Base-by-base conservation (phyloP, 495 filamentous ascomycete species). In the Aspergillus indologenus region DNA sequence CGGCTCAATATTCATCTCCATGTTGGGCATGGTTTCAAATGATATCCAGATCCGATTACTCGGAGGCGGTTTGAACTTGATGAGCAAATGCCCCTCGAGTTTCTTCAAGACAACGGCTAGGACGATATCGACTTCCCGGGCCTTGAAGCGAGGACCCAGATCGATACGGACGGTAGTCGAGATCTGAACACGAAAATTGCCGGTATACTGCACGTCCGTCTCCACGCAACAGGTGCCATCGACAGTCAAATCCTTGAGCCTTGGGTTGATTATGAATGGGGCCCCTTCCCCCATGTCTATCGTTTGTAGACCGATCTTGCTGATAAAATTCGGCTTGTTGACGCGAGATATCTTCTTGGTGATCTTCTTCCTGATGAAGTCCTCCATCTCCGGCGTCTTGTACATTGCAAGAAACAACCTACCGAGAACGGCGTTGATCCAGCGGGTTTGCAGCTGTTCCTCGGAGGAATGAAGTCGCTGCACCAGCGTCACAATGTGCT, bases 311-410 rank as follows among this genome's bases (percentile, higher is more conserved):
- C 81, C 83, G 50, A 98, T 85, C 55, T 85, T 84, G 56, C 88
- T 91, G 40, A 98, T 83, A 59, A 98, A 96, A 11, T 88, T 86
- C 0, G 94, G 94, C 62, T 91, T 92, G 61, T 92, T 92, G 42
- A 96, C 94, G 21, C 94, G 85, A 5, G 93, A 85, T 26, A 98
- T 98, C 74, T 98, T 98, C 76, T 97, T 97, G 11, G 87, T 90
- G 61, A 98, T 91, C 78, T 96, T 97, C 43, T 83, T 82, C 49
- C 85, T 82, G 26, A 98, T 79, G 53, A 88, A 81, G 53, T 87
- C 82, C 68, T 97, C 89, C 49, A 96, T 71, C 47, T 92, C 84
- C 31, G 84, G 80, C 0, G 92, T 97, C 68, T 87, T 88, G 71
- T 98, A 92, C 24, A 97, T 62, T 14, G 87, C 89, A 24, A 98